A percentile compares a stretch with the other conserved stretches of the same genome.
Evolutionary conservation across 2,329 filamentous ascomycete genomes (phyloP).

Genomic region (Pseudopithomyces chartarum): DNA sequence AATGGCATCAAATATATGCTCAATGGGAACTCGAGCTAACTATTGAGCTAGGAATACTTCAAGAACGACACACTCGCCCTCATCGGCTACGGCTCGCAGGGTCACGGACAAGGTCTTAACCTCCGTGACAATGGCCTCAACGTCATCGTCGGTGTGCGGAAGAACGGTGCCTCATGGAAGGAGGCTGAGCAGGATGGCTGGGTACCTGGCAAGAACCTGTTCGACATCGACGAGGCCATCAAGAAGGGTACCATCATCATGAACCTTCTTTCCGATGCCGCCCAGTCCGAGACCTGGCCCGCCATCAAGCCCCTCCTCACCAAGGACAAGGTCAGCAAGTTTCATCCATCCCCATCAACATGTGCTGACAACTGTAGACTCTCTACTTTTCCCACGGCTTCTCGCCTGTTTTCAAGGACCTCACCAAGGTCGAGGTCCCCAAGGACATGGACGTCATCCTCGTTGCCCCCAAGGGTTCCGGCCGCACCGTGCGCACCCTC

Average conservation of each 20-base stretch:
- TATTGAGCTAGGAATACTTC: constrained; percentile 81
- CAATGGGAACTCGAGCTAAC: constrained; percentile 31
- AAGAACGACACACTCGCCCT: constrained; percentile 99
- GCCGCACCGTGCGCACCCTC: constrained; percentile 96
- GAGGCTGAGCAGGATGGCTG: constrained; percentile 97
- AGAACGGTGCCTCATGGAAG: constrained; percentile 98
- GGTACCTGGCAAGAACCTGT: constrained; percentile 98
- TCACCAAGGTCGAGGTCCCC: constrained; percentile 98
- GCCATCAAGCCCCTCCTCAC: constrained; percentile 96
- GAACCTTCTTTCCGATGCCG: constrained; percentile 98
- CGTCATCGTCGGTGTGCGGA: constrained; percentile 98
- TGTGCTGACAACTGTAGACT: constrained; percentile 62
- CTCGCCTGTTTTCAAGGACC: constrained; percentile 99
- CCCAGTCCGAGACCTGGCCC: constrained; percentile 98
- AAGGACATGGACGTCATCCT: constrained; percentile 98
- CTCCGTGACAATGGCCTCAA: constrained; percentile 99
- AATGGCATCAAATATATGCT: constrained; percentile 15
- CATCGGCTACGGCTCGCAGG: constrained; percentile 98
- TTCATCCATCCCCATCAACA: constrained; percentile 24
- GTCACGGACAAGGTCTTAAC: constrained; percentile 99
- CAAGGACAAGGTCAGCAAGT: constrained; percentile 83
- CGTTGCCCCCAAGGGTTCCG: constrained; percentile 97
- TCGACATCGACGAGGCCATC: constrained; percentile 97
- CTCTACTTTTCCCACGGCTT: constrained; percentile 99
- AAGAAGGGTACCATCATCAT: constrained; percentile 92